Evolutionary conservation across 768 basidiomycete genomes (phyloP).

Genomic region (Myochromella boudieri): DNA sequence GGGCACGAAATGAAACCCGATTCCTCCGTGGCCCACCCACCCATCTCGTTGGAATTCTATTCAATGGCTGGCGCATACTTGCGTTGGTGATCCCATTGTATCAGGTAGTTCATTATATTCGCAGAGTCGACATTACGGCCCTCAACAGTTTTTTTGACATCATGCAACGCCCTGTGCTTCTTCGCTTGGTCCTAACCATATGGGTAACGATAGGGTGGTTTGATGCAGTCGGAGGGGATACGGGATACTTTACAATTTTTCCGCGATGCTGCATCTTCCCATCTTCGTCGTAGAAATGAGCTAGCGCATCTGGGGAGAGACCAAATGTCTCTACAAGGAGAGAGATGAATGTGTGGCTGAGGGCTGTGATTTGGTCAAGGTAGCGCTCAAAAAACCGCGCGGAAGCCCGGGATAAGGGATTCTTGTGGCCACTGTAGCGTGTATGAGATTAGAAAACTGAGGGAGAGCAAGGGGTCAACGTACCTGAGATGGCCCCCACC

Average conservation of each 20-base stretch:
- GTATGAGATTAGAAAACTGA: background rate
- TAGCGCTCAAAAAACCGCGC: slow-evolving; percentile 54
- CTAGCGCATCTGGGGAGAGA: slow-evolving; percentile 57
- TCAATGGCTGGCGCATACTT: too few relatives aligned
- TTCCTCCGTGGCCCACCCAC: too few relatives aligned
- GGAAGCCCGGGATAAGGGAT: slow-evolving; percentile 69
- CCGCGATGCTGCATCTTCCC: slow-evolving; percentile 71
- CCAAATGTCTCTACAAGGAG: slow-evolving; percentile 72
- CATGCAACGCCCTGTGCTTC: too few relatives aligned
- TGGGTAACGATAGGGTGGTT: too few relatives aligned
- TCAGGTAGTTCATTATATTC: too few relatives aligned
- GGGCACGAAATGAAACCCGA: too few relatives aligned
- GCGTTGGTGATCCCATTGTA: too few relatives aligned
- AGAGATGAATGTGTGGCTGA: slow-evolving; percentile 60
- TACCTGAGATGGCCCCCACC: slow-evolving; percentile 81
- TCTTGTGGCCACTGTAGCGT: slow-evolving; percentile 76
- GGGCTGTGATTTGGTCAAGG: slow-evolving; percentile 54
- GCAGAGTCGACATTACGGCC: too few relatives aligned
- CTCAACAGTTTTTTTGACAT: too few relatives aligned
- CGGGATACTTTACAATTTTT: slow-evolving; percentile 82
- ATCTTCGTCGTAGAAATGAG: slow-evolving; percentile 59
- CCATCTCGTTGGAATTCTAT: too few relatives aligned
- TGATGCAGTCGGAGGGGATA: too few relatives aligned
- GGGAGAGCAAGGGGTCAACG: background rate
- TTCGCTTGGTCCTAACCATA: too few relatives aligned